A percentile compares a stretch with the other conserved stretches of the same genome.
Conservation (phyloP, 345 rosid genomes). For the Lagerstroemia speciosa region DNA sequence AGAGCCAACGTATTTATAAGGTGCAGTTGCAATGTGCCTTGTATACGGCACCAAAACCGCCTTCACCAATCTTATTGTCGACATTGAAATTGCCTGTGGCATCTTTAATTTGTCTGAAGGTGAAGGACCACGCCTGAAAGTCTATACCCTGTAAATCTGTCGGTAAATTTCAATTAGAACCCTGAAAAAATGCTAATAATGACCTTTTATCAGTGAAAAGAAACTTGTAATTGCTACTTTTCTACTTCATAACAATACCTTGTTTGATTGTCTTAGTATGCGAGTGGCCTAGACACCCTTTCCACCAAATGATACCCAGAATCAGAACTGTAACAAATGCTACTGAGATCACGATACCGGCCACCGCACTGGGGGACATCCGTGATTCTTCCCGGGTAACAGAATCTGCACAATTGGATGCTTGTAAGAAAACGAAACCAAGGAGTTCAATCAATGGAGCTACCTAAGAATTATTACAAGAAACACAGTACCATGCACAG, state of each 20-base stretch:
- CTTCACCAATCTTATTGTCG: slow-evolving; percentile 23
- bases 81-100: slow-evolving; percentile 15
- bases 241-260: slow-evolving; percentile 1
- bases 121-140: slow-evolving; percentile 14
- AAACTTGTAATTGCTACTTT: too few relatives aligned
- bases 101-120: slow-evolving; percentile 16
- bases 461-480: too few relatives aligned
- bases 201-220: too few relatives aligned
- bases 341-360: background rate
- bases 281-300: background rate
- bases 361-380: background rate
- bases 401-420: slow-evolving; percentile 10
- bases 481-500: too few relatives aligned
- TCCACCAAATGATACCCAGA: background rate
- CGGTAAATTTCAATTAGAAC: too few relatives aligned
- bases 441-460: too few relatives aligned
- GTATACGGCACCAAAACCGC: slow-evolving; percentile 18
- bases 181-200: too few relatives aligned
- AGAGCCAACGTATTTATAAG: too few relatives aligned
- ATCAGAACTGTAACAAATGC: background rate
- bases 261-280: background rate
- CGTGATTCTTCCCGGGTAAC: background rate
- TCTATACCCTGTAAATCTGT: slow-evolving; percentile 12
- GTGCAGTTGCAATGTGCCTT: too few relatives aligned
- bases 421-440: too few relatives aligned